Base-by-base conservation (phyloP, 768 basidiomycete species). In the Macrolepiota albuminosa region DNA sequence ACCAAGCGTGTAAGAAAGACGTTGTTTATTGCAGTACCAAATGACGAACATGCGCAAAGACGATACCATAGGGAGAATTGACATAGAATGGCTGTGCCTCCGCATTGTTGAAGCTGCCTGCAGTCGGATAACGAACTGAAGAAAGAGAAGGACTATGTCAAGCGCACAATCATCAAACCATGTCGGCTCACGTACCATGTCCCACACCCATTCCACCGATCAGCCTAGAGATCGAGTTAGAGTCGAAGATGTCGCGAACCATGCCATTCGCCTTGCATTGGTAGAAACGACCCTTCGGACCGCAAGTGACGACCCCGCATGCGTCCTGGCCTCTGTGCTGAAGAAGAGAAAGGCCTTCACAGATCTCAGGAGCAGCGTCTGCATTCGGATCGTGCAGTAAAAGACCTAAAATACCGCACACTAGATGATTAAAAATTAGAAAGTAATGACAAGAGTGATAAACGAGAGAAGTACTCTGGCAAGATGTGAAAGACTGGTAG, bases 41-140 rank as follows among this genome's bases (percentile, higher is more conserved):
- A 46, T 14, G 31, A 78, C 88, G 63, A 72, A 95, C 96, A 80
- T 99, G 96, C 21, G 93, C 97, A 70, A 99, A 90, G 62, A 95
- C 93, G 69, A 99, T 96, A 54, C 97, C 97, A 72, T 98, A 99
- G 3, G 97, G 97, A n/a, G 95, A 96, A 77, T 99, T 99, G 67
- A 99, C 97, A 71, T 99, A 99, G 81, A 99, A 99, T 1, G 97
- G 97, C 70, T 99, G 97, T 8, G 97, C 95, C 72, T 99, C 97
- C 11, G 96, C 89, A 65, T 97, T 91, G 59, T 95, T 91, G 60
- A 94, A 97, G 69, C 93, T 94, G 53, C 97, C 97, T 56, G 97
- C 97, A 61, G 97, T 98, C 10, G 97, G 97, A 75, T 99, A 98
- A 59, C 97, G 87, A 57, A 96, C 97, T 98, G 67, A 7, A 65